Evolutionary conservation across 23 red algal genomes (phyloP), one percentile per base, ranked within the genome.

Genomic region (Agarophyton chilense): DNA sequence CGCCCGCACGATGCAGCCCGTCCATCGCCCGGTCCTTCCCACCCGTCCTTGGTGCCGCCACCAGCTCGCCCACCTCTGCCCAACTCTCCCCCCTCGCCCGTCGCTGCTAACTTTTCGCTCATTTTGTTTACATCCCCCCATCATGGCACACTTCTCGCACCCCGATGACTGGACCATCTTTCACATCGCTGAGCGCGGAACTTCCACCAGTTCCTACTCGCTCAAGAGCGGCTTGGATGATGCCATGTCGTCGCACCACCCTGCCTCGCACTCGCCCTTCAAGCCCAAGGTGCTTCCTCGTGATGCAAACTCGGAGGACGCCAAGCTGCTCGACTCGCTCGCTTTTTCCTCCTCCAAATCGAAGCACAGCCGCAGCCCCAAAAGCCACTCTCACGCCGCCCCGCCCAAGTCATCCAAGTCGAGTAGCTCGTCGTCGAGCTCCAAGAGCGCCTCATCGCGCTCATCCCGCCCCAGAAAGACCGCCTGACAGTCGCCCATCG

Each of bases 131-230:
- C 7, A 6, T 6, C 44, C 44, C 44, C 11, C 2, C 21, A 14
- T 21, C 40, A 74, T 74, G 68, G 28, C 77, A 1, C 50, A 80
- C 54, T 80, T 43, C 50, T 80, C 77, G n/a, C 51, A 61, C 2
- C 77, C 77, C 49, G 77, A 80, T 35, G 77, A 80, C 10, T 80
- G 77, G 77, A 80, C 77, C 35, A 80, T 80, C 21, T 80, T 80
- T 22, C 77, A 80, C 36, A 1, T 80, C 18, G 77, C 77, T 17
- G 77, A 80, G 35, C 51, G 21, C 50, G 41, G 40, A 29, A 42
- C n/a, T 4, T 1, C 26, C 51, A 6, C 22, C 54, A 21, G 35
- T 35, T 6, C 51, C 17, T 80, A 80, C 77, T 80, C 77, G 39
- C 54, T 80, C 34, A 80, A 80, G 51, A 38, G 8, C 38, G 35